A percentile compares a stretch with the other conserved stretches of the same genome.
Evolutionary conservation across 2,329 filamentous ascomycete genomes (phyloP).

Genomic region (Penicillium polonicum): DNA sequence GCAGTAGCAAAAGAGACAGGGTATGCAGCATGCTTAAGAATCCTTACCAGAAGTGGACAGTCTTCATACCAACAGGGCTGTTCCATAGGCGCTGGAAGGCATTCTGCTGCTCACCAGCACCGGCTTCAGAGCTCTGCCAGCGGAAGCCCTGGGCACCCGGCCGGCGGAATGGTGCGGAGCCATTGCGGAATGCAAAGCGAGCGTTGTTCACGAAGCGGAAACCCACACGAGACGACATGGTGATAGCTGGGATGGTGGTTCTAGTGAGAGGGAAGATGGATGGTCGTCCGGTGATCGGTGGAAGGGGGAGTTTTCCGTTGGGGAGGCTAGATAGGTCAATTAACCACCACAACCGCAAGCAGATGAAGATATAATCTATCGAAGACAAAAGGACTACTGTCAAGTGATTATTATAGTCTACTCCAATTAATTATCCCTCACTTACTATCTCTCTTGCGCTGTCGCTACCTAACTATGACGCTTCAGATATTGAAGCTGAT

Average conservation of each 20-base stretch:
- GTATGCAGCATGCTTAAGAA: not conserved
- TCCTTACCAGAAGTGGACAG: constrained; percentile 91
- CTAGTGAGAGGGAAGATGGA: constrained; percentile 19
- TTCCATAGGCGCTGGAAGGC: constrained; percentile 77
- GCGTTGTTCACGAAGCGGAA: constrained; percentile 57
- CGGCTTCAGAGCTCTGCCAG: constrained; percentile 67
- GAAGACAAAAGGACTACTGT: too few relatives aligned
- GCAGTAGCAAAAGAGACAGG: not conserved
- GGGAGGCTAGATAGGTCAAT: constrained; percentile 1
- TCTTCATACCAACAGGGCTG: constrained; percentile 79
- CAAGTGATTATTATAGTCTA: not conserved
- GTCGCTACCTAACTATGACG: constrained; percentile 1
- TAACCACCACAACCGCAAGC: constrained; percentile 10
- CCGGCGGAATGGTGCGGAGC: constrained; percentile 56
- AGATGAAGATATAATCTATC: not conserved
- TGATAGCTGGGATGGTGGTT: constrained; percentile 20
- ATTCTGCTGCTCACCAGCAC: constrained; percentile 46
- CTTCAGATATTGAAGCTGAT: constrained; percentile 20
- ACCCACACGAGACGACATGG: constrained; percentile 56
- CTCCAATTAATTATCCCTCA: not conserved
- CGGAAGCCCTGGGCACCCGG: constrained; percentile 55
- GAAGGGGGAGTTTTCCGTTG: constrained; percentile 22
- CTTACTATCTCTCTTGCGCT: not conserved
- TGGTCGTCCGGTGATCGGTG: constrained; percentile 23
- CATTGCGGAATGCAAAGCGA: constrained; percentile 51